Percentiles rank a stretch among this genome's conserved stretches.
Conservation (phyloP, 73 alveolate genomes). For the Paraurostyla sp. region DNA sequence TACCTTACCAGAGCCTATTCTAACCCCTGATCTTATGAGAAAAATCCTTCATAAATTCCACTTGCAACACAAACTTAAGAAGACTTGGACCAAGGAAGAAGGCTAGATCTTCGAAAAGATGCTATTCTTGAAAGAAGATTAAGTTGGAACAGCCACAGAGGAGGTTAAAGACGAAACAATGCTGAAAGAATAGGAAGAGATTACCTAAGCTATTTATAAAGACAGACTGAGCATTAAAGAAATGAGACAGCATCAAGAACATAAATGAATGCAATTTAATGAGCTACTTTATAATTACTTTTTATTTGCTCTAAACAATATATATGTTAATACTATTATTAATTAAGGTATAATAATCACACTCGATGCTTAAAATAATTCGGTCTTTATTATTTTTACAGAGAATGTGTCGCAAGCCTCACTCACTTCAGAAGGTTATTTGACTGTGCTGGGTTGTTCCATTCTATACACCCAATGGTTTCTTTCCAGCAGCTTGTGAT, state of each 20-base stretch:
- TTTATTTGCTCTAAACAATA: not conserved
- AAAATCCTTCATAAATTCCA: constrained; percentile 53
- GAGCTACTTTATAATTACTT: not conserved
- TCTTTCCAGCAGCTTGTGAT: not conserved
- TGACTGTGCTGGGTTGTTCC: not conserved
- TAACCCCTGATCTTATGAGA: constrained; percentile 76
- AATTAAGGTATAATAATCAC: not conserved
- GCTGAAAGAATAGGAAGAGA: constrained; percentile 22
- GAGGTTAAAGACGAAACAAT: not conserved
- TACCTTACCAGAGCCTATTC: constrained; percentile 74
- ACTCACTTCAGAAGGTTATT: not conserved
- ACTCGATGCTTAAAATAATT: not conserved
- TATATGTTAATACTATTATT: no score
- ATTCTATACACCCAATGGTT: not conserved
- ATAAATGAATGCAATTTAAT: not conserved
- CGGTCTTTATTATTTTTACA: not conserved
- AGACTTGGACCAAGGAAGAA: constrained; percentile 73
- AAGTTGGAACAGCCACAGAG: not conserved
- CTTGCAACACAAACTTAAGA: constrained; percentile 74
- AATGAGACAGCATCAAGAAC: not conserved
- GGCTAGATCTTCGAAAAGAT: constrained; percentile 45
- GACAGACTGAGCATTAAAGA: constrained; percentile 42
- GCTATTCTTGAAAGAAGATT: constrained; percentile 3
- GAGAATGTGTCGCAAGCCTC: not conserved
- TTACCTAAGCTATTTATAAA: not conserved